Base-by-base conservation (phyloP, 441 rosid genomes). In the Pelargonium fulgidum region DNA sequence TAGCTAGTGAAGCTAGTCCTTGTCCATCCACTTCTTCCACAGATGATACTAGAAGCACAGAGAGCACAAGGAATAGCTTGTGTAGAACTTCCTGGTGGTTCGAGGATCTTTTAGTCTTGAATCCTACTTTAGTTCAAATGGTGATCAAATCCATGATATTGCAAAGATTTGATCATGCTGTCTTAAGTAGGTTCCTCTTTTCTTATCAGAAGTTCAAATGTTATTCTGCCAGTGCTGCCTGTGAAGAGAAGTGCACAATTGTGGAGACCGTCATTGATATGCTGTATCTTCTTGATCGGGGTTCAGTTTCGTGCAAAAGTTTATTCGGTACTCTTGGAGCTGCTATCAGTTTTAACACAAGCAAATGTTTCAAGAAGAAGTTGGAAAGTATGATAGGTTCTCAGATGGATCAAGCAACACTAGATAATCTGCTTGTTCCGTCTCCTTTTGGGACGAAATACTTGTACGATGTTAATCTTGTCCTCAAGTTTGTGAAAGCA, bases 371-470 rank as follows among this genome's bases (percentile, higher is more conserved):
- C 62, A 67, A 24, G 61, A 19, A 67, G 20, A 69, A 62, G 64
- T 29, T 88, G 58, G 89, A 84, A 80, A 78, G 66, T 14, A 73
- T 83, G 63, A 82, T 84, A 2, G 85, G 89, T 62, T 82, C 79
- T 1, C 73, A 36, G 67, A 78, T 88, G 11, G 89, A 84, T 75
- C 81, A 79, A 75, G 85, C 87, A 69, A 83, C 79, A 6, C 26
- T 84, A 52, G 85, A 83, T 70, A 76, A 81, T 66, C 70, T 86
- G 67, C 82, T 86, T 0, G 39, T 81, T 52, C 81, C 71, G 65
- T 71, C 88, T n/a, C 84, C 81, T 0, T 29, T 0, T 0, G 67
- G 74, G 26, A 70, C 72, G 56, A 41, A 42, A 68, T 75, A 72
- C 33, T 59, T 62, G 44, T 85, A 86, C 54, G 87, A 88, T 73